Conservation (phyloP, 2,329 filamentous ascomycete species). For the Drechmeria coniospora region DNA sequence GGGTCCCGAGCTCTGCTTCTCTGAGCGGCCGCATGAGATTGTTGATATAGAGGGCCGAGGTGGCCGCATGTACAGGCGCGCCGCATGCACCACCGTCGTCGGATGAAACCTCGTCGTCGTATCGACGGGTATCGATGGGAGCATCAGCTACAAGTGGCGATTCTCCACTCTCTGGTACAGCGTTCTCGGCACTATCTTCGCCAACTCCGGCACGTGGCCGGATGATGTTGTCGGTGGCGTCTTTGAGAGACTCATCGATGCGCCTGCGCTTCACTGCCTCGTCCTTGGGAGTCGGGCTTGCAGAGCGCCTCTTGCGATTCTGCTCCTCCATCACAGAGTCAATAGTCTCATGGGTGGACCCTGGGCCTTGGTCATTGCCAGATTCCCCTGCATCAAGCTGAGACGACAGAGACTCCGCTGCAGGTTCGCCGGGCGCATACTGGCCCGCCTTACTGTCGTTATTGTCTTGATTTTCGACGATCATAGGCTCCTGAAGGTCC, state of each 20-base stretch:
- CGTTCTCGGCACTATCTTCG: conserved; percentile 1
- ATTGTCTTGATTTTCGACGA: too few relatives aligned
- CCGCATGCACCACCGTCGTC: not conserved
- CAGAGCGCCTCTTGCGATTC: conserved; percentile 53
- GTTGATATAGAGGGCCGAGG: conserved; percentile 71
- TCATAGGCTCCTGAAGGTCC: too few relatives aligned
- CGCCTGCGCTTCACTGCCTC: conserved; percentile 41
- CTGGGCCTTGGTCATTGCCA: not conserved
- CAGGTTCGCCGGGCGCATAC: too few relatives aligned
- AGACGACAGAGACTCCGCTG: too few relatives aligned
- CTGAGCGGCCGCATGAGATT: conserved; percentile 82
- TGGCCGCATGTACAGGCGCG: conserved; percentile 53
- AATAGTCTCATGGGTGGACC: conserved; percentile 3
- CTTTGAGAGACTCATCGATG: conserved; percentile 20
- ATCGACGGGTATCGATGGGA: conserved; percentile 3
- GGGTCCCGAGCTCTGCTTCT: conserved; percentile 45
- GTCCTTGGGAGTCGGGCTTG: conserved; percentile 40
- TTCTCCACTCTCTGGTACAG: too few relatives aligned
- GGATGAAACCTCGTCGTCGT: not conserved
- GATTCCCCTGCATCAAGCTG: not conserved
- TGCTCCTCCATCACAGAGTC: conserved; percentile 26
- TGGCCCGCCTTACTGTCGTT: too few relatives aligned
- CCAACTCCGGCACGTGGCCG: too few relatives aligned
- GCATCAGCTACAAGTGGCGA: too few relatives aligned
- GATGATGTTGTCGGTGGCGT: not conserved